Evolutionary conservation across 2,329 filamentous ascomycete species (phyloP).

Genomic region (Pseudopithomyces maydicus): DNA sequence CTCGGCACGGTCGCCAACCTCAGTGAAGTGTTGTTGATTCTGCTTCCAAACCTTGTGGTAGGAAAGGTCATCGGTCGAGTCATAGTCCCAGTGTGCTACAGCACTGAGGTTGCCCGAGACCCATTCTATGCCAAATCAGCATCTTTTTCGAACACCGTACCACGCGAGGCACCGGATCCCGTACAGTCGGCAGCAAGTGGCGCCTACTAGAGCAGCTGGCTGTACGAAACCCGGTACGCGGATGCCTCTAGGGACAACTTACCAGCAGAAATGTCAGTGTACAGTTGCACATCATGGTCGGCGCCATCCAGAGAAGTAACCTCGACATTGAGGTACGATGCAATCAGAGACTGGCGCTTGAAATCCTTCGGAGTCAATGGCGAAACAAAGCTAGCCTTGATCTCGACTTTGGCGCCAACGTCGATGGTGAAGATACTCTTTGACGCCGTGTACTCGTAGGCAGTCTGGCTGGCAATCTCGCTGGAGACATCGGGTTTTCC

Average conservation of each 20-base stretch:
- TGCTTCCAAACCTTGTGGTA: slow-evolving; percentile 65
- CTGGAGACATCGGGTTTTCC: slow-evolving; percentile 54
- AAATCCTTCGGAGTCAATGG: slow-evolving; percentile 71
- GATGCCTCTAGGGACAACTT: slow-evolving; percentile 28
- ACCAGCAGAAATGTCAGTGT: slow-evolving; percentile 75
- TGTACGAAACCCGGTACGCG: slow-evolving; percentile 1
- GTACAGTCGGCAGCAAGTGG: not conserved
- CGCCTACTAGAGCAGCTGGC: not conserved
- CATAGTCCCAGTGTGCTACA: slow-evolving; percentile 67
- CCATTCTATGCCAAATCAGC: slow-evolving; percentile 64
- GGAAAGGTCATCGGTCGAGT: slow-evolving; percentile 48
- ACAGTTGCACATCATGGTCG: slow-evolving; percentile 69
- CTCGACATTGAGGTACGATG: slow-evolving; percentile 71
- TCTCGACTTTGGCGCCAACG: slow-evolving; percentile 63
- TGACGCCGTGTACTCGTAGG: slow-evolving; percentile 74
- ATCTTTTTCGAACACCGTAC: not conserved
- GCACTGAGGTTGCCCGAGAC: slow-evolving; percentile 65
- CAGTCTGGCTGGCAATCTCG: slow-evolving; percentile 61
- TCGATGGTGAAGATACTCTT: slow-evolving; percentile 72
- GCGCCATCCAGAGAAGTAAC: slow-evolving; percentile 67
- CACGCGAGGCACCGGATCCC: not conserved
- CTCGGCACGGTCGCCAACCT: slow-evolving; percentile 55
- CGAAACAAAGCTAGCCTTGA: slow-evolving; percentile 74
- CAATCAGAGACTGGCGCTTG: slow-evolving; percentile 69
- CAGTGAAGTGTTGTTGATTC: slow-evolving; percentile 53